Evolutionary conservation across 805 yeast species (phyloP), one percentile per base, ranked within the genome.

Genomic region (Ogataea degrootiae): DNA sequence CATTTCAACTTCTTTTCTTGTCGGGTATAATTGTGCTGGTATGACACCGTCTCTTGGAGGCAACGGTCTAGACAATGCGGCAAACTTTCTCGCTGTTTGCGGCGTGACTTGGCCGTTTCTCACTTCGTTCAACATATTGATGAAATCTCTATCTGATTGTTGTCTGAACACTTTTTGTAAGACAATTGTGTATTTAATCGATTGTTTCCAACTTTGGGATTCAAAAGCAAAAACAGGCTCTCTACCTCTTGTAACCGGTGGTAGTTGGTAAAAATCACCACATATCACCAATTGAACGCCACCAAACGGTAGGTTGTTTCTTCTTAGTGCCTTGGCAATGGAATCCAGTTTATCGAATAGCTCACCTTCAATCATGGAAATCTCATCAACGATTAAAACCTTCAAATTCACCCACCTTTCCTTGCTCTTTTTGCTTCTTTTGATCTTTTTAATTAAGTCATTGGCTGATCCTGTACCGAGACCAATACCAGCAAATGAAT

Each of bases 211-310:
- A 3, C 82, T 68, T 2, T 64, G 55, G 29, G 83, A 72, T 52
- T 85, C 85, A 66, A 87, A 87, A 6, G 91, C 83, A 67, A 82
- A 86, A 43, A 57, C 55, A 2, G 70, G 62, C 8, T 55, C 56
- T 1, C 48, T 46, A 5, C 65, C 69, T 17, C 63, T 73, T 14
- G 71, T 63, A 7, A 83, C 88, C 0, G 96, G 96, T 0, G 96
- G 96, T 39, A 87, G 65, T 60, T 87, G 96, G 61, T 79, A 86
- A 61, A 87, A 87, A 62, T 87, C 96, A 6, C 96, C 95, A 68
- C 88, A 82, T 15, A 83, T 76, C 33, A 87, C 75, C 16, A 87
- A 58, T 56, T 87, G 96, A 21, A 87, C 81, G 0, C 94, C 94
- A 22, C 96, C 96, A 71, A 87, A 87, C 1, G 95, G 91, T 16